Evolutionary conservation across 2,329 filamentous ascomycete genomes (phyloP).

Genomic region (Pseudovirgaria hyperparasitica): DNA sequence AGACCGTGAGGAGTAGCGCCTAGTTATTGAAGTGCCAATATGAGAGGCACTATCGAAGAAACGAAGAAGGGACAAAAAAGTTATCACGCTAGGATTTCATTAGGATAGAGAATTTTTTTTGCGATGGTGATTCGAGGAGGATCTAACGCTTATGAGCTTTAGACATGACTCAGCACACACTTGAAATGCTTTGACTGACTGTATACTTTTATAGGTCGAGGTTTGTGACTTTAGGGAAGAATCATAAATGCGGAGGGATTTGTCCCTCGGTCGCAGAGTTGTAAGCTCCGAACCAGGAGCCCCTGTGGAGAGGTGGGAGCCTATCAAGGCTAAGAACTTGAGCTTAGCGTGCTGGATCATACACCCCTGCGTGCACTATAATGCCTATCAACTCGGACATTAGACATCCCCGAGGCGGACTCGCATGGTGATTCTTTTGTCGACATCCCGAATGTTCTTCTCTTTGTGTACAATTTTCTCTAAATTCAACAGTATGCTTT

Average conservation of each 20-base stretch:
- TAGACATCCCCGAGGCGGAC: conserved; percentile 2
- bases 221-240: neutral
- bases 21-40: conserved; percentile 29
- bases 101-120: conserved; percentile 1
- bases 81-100: conserved; percentile 1
- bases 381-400: too few relatives aligned
- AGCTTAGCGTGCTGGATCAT: too few relatives aligned
- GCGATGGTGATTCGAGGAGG: conserved; percentile 1
- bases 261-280: too few relatives aligned
- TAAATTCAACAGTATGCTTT: neutral
- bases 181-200: neutral
- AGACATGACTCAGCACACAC: conserved; percentile 4
- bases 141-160: conserved; percentile 12
- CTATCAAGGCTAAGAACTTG: too few relatives aligned
- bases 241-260: neutral
- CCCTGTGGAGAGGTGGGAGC: too few relatives aligned
- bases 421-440: neutral
- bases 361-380: too few relatives aligned
- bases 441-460: neutral
- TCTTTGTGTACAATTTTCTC: neutral
- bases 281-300: too few relatives aligned
- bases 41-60: conserved; percentile 24
- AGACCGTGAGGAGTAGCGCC: conserved; percentile 24
- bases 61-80: conserved; percentile 10
- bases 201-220: neutral